Conservation (phyloP, 306 rosid species). For the Castanea crenata region DNA sequence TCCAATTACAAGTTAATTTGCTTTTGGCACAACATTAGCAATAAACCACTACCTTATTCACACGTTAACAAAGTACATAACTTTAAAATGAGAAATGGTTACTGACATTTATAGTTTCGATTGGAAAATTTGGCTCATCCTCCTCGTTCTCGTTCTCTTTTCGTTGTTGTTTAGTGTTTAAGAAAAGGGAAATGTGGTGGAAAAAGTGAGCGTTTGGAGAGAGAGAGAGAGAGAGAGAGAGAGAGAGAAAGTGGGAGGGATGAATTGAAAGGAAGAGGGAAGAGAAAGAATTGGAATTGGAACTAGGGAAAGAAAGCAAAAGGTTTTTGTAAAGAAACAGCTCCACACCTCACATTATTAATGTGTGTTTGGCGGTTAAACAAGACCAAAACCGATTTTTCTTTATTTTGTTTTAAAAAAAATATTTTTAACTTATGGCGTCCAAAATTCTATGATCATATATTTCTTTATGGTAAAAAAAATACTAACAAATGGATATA, state of each 20-base stretch:
- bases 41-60: background rate
- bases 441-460: too few species aligned
- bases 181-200: slow-evolving; percentile 26
- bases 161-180: background rate
- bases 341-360: slow-evolving; percentile 36
- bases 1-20: too few species aligned
- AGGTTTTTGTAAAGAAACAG: slow-evolving; percentile 28
- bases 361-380: slow-evolving; percentile 26
- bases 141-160: slow-evolving; percentile 13
- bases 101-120: slow-evolving; percentile 49
- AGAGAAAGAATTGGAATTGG: slow-evolving; percentile 13
- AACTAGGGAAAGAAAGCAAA: slow-evolving; percentile 17
- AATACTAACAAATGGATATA: too few species aligned
- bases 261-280: slow-evolving; percentile 13
- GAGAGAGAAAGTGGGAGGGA: background rate
- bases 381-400: background rate
- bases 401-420: too few species aligned
- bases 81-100: background rate
- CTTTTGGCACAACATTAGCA: background rate
- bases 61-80: too few species aligned
- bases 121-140: slow-evolving; percentile 47
- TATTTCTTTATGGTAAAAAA: too few species aligned
- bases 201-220: slow-evolving; percentile 18
- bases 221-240: background rate
- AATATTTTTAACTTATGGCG: too few species aligned